Evolutionary conservation across 257 asterid species (phyloP), one percentile per base, ranked within the genome.

Genomic region (Solanum peruvianum): DNA sequence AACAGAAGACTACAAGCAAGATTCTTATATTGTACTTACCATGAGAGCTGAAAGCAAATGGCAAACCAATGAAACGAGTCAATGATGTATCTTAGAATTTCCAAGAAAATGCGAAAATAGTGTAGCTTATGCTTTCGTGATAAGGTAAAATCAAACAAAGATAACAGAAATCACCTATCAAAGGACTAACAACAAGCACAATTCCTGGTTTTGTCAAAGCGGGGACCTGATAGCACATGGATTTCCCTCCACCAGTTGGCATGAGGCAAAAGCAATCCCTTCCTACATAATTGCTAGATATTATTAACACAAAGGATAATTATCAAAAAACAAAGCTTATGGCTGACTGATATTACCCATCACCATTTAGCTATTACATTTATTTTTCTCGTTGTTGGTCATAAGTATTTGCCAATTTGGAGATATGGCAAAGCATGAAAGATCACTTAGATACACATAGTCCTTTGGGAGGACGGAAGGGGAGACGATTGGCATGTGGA

Each of bases 171-270:
- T 93, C 93, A 96, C 99, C 99, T 92, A 96, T 96, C 90, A 96
- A 89, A 88, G 99, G 99, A 92, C 98, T 90, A 85, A 96, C 98
- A 70, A 96, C 98, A 18, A 96, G 99, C 91, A 95, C 99, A 87
- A 96, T 93, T 91, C 99, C 98, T 2, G 91, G 92, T 85, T 95
- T 96, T 4, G 95, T 96, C 20, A 96, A 89, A 76, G 99, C 98
- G 5, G 99, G 99, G 47, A 96, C 93, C 85, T 96, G 99, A 91
- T 93, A 96, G 88, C 99, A 96, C 90, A 96, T 89, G n/a, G 99
- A 96, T 92, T 96, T 96, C 87, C 98, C 99, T 47, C 99, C 99
- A 90, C 99, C 99, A 42, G 99, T 95, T 41, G 99, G 99, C 98
- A 95, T 95, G 64, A 96, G 94, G 89, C 99, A 96, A 86, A 96